Percentiles rank a stretch among this genome's conserved stretches.
Conservation (phyloP, 495 filamentous ascomycete species). For the Penicillium nucicola region DNA sequence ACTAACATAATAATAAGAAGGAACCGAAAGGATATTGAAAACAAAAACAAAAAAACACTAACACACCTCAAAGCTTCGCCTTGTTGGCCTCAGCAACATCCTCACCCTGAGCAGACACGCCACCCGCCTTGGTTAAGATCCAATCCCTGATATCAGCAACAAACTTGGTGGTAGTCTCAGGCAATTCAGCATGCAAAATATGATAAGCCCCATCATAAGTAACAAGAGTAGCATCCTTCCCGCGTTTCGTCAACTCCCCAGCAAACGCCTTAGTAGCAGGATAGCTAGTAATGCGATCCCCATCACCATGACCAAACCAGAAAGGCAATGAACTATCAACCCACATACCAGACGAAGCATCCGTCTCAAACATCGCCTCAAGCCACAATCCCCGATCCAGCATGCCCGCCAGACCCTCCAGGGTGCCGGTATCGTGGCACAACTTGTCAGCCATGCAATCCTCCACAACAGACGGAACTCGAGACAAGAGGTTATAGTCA, state of each 20-base stretch:
- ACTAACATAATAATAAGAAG: neutral
- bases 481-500: slow-evolving; percentile 53
- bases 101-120: neutral
- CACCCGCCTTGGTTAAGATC: slow-evolving; percentile 55
- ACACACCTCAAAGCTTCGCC: too few species aligned
- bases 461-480: slow-evolving; percentile 53
- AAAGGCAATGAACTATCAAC: slow-evolving; percentile 30
- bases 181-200: slow-evolving; percentile 66
- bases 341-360: slow-evolving; percentile 20
- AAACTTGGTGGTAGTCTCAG: slow-evolving; percentile 58
- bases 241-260: slow-evolving; percentile 41
- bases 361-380: slow-evolving; percentile 23
- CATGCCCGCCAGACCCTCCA: slow-evolving; percentile 72
- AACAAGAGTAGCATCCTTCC: slow-evolving; percentile 66
- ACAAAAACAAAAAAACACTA: too few species aligned
- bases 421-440: slow-evolving; percentile 74
- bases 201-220: slow-evolving; percentile 77
- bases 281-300: slow-evolving; percentile 63
- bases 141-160: slow-evolving; percentile 70
- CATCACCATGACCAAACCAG: slow-evolving; percentile 65
- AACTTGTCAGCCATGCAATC: slow-evolving; percentile 53
- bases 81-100: neutral
- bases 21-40: neutral
- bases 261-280: slow-evolving; percentile 59
- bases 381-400: slow-evolving; percentile 55